These are phyloP conservation scores for Termitomyces sp. DNA, from an alignment of 768 basidiomycete genomes.

Conservation along the genomic window DNA sequence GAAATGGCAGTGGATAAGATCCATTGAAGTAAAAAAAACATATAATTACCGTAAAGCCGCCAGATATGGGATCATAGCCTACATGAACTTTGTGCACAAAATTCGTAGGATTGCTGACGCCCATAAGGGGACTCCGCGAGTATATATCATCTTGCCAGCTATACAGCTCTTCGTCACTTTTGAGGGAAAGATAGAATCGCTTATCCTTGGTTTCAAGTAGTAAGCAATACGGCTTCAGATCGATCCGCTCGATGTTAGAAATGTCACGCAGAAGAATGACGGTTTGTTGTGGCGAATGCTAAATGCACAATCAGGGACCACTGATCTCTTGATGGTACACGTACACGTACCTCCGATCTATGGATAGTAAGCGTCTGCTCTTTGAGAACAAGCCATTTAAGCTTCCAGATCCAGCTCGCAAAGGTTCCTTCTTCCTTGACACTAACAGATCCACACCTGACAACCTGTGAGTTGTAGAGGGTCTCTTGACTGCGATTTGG, in stretches of 20 bases:
- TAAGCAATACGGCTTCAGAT: slow-evolving; percentile 92
- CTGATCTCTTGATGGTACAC: slow-evolving; percentile 19
- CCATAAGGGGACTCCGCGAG: slow-evolving; percentile 85
- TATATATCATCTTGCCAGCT: slow-evolving; percentile 98
- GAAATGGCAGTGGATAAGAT: slow-evolving; percentile 4
- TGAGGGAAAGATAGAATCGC: slow-evolving; percentile 74
- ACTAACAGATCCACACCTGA: slow-evolving; percentile 70
- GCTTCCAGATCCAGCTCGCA: slow-evolving; percentile 86
- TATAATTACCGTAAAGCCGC: slow-evolving; percentile 82
- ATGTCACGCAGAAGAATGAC: slow-evolving; percentile 71
- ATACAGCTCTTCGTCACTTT: slow-evolving; percentile 96
- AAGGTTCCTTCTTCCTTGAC: slow-evolving; percentile 90
- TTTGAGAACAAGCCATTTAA: slow-evolving; percentile 84
- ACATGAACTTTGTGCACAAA: slow-evolving; percentile 99
- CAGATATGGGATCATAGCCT: slow-evolving; percentile 90
- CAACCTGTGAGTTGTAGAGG: slow-evolving; percentile 35
- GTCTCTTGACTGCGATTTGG: slow-evolving; percentile 47
- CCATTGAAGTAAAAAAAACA: background rate
- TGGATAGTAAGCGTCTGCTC: slow-evolving; percentile 77
- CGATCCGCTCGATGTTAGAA: slow-evolving; percentile 83
- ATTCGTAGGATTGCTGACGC: slow-evolving; percentile 91
- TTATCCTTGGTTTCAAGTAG: slow-evolving; percentile 82
- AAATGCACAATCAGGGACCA: background rate
- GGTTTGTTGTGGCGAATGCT: slow-evolving; percentile 54
- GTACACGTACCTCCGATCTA: slow-evolving; percentile 78